A percentile compares a stretch with the other conserved stretches of the same genome.
These are phyloP conservation scores for Scutellaria minor DNA, from an alignment of 257 asterid genomes.

Conservation along the genomic window DNA sequence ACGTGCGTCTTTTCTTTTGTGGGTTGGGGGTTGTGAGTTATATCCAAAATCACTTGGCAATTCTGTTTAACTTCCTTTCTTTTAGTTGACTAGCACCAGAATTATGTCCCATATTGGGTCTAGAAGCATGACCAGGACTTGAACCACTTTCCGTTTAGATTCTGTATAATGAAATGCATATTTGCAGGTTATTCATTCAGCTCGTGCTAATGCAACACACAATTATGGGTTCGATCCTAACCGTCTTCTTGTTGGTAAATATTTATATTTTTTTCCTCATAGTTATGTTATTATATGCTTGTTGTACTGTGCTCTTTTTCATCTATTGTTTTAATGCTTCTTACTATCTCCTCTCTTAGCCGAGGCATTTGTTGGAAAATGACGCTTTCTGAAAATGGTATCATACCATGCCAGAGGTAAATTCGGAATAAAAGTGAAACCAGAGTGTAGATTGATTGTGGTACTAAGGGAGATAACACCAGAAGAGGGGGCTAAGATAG, in stretches of 20 bases:
- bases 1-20: background rate
- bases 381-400: conserved; percentile 71
- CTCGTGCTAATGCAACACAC: conserved; percentile 91
- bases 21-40: background rate
- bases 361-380: conserved; percentile 95
- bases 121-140: background rate
- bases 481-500: conserved; percentile 90
- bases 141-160: background rate
- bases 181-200: conserved; percentile 86
- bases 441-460: conserved; percentile 86
- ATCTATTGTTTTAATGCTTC: conserved; percentile 6
- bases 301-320: conserved; percentile 7
- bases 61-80: background rate
- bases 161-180: background rate
- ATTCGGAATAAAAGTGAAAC: conserved; percentile 65
- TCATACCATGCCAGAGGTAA: conserved; percentile 74
- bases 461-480: conserved; percentile 84
- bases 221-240: conserved; percentile 77
- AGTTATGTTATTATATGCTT: conserved; percentile 1
- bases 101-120: background rate
- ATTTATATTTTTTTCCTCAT: background rate
- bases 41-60: conserved; percentile 1
- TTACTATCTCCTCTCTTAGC: conserved; percentile 49
- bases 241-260: conserved; percentile 86
- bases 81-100: conserved; percentile 5